Evolutionary conservation across 306 rosid genomes (phyloP).

Genomic region (Pterocarpus santalinus): DNA sequence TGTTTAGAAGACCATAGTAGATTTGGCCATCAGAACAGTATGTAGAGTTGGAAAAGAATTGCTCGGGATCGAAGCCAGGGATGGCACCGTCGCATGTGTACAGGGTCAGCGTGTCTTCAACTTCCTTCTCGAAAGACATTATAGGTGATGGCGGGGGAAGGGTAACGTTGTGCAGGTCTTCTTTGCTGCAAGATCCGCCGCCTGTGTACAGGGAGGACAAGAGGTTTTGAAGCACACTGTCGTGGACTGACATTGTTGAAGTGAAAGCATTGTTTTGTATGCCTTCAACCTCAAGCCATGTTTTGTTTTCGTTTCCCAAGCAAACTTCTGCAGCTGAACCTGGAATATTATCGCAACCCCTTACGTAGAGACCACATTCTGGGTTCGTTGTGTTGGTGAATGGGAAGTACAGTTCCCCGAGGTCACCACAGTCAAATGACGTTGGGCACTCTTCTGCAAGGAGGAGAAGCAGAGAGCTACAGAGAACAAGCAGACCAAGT

Average conservation of each 20-base stretch:
- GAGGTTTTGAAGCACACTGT: not conserved
- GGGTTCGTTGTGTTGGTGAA: not conserved
- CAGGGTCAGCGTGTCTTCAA: not conserved
- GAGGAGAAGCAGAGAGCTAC: no score
- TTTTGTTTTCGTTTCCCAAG: not conserved
- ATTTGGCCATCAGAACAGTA: no score
- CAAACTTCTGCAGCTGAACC: not conserved
- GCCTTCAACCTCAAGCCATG: not conserved
- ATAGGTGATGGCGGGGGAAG: not conserved
- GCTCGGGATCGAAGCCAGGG: not conserved
- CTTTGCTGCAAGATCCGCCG: not conserved
- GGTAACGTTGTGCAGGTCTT: not conserved
- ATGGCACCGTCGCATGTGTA: not conserved
- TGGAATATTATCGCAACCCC: not conserved
- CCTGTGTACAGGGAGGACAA: no score
- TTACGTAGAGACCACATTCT: constrained; percentile 1
- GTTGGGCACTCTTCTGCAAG: no score
- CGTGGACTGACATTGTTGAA: not conserved
- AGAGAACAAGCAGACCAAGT: no score
- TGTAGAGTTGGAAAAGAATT: no score
- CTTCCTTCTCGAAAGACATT: not conserved
- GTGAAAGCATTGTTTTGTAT: rapidly evolving
- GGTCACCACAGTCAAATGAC: no score
- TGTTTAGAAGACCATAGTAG: no score
- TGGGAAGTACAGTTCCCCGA: not conserved